Percentiles rank a stretch among this genome's conserved stretches.
Evolutionary conservation across 148 eudicot genomes (phyloP).

Genomic region (Rheum nobile): DNA sequence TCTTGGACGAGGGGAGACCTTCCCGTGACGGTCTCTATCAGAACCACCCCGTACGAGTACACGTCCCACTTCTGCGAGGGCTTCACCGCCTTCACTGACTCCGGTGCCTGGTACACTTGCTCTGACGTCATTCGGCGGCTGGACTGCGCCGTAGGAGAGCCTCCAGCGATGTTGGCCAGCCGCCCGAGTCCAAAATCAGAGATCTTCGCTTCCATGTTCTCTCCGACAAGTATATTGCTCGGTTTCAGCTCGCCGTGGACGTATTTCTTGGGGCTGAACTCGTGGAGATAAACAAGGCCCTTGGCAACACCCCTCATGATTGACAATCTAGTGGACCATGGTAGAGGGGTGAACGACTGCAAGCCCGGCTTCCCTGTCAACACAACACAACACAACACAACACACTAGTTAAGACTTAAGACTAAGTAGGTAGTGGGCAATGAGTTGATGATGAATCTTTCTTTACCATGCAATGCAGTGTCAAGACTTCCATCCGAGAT

Average conservation of each 20-base stretch:
- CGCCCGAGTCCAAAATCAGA: constrained; percentile 91
- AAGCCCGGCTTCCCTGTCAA: constrained; percentile 66
- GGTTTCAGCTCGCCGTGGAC: constrained; percentile 97
- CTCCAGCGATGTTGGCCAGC: constrained; percentile 79
- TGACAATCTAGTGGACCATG: constrained; percentile 62
- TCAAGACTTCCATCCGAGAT: constrained; percentile 69
- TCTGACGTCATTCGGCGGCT: constrained; percentile 44
- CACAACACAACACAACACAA: too few relatives aligned
- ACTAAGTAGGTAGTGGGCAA: too few relatives aligned
- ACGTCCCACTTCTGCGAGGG: constrained; percentile 98
- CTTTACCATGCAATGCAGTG: constrained; percentile 72
- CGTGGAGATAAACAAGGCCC: constrained; percentile 82
- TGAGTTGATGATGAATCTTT: not conserved
- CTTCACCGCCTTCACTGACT: constrained; percentile 70
- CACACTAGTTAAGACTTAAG: too few relatives aligned
- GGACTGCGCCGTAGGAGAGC: constrained; percentile 57
- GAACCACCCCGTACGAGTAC: constrained; percentile 80
- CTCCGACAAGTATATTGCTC: constrained; percentile 60
- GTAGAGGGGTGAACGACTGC: constrained; percentile 47
- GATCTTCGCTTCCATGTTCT: constrained; percentile 74
- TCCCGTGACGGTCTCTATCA: constrained; percentile 73
- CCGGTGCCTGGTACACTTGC: constrained; percentile 97
- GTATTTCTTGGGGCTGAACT: constrained; percentile 84
- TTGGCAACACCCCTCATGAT: constrained; percentile 75
- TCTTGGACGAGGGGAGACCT: constrained; percentile 60